Evolutionary conservation across 441 rosid species (phyloP).

Genomic region (Corymbia calophylla): DNA sequence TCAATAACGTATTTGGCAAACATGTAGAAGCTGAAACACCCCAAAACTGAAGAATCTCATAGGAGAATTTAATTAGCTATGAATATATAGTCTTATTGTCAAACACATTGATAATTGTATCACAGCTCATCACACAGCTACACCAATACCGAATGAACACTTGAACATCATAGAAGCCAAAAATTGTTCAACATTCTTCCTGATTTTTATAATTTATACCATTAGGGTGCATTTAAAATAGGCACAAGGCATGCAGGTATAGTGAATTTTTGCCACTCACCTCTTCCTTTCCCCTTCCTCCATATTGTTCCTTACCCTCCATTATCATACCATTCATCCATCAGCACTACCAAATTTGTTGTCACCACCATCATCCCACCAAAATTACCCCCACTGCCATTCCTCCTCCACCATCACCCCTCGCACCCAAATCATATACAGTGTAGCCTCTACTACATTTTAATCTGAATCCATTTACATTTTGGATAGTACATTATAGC

Average conservation of each 20-base stretch:
- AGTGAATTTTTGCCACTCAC: background rate
- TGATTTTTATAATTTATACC: background rate
- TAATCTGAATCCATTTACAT: background rate
- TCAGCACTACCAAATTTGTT: background rate
- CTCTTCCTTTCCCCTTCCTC: background rate
- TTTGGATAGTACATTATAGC: background rate
- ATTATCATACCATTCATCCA: background rate
- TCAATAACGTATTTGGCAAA: background rate
- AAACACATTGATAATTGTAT: background rate
- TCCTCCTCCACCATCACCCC: background rate
- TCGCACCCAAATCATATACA: background rate
- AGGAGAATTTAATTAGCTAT: background rate
- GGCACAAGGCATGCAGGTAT: background rate
- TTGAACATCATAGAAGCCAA: background rate
- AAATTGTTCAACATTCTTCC: background rate
- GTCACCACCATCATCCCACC: background rate
- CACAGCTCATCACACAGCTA: background rate
- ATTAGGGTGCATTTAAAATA: background rate
- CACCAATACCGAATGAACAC: background rate
- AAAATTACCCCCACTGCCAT: background rate
- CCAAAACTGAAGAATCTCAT: background rate
- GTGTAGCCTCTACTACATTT: background rate
- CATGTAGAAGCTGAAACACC: background rate
- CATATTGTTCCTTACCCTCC: background rate
- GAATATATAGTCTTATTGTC: background rate